Conservation (phyloP, 2,329 filamentous ascomycete species). For the Cadophora gregata region DNA sequence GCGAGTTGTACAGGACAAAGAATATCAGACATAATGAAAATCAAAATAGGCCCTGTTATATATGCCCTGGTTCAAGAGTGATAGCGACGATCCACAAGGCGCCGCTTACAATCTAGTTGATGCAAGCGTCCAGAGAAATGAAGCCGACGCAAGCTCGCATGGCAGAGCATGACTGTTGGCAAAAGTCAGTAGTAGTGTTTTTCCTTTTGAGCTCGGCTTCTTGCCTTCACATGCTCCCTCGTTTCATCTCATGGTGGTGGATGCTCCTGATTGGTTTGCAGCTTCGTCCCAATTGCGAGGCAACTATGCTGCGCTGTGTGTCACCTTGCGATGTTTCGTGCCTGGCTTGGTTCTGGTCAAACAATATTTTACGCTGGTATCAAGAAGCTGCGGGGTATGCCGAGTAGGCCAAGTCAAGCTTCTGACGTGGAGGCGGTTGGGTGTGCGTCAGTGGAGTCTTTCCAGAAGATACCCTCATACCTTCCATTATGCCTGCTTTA, state of each 20-base stretch:
- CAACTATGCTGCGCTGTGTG: background rate
- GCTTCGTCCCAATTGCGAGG: background rate
- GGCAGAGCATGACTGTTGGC: background rate
- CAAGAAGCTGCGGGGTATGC: constrained; percentile 2
- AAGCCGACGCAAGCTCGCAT: constrained; percentile 7
- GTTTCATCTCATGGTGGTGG: background rate
- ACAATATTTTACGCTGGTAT: background rate
- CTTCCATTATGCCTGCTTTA: background rate
- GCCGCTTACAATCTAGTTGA: background rate
- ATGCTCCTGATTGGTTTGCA: background rate
- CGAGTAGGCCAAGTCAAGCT: constrained; percentile 6
- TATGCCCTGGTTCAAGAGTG: background rate
- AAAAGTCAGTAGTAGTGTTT: background rate
- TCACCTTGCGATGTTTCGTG: constrained; percentile 1
- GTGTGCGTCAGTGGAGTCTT: constrained; percentile 1
- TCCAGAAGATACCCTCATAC: constrained; percentile 1
- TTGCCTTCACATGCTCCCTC: background rate
- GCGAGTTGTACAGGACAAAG: background rate
- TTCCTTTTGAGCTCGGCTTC: constrained; percentile 11
- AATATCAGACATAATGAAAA: background rate
- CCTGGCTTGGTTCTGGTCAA: background rate
- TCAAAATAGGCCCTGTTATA: background rate
- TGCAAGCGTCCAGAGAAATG: constrained; percentile 5
- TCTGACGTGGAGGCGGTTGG: constrained; percentile 5
- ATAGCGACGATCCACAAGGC: constrained; percentile 10